Evolutionary conservation across 1,284 basidiomycete species (phyloP).

Genomic region (Apiotrichum sp.): DNA sequence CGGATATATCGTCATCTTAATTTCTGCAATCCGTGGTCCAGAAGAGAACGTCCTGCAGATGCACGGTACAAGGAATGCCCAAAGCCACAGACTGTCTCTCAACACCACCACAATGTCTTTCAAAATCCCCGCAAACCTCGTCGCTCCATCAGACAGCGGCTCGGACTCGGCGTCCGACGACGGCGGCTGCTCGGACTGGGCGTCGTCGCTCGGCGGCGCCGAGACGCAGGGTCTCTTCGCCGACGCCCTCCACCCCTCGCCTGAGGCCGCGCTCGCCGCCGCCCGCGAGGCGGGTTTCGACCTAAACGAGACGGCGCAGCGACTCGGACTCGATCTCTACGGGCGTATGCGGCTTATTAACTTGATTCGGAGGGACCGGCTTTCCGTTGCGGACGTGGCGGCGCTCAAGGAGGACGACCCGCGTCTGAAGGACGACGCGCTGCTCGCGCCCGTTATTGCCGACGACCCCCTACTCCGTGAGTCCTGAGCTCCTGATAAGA

Average conservation of each 20-base stretch:
- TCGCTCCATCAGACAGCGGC: constrained; percentile 15
- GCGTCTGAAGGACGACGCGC: constrained; percentile 61
- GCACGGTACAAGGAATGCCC: too few species aligned
- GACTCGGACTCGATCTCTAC: constrained; percentile 57
- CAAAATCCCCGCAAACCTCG: constrained; percentile 12
- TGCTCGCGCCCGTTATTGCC: constrained; percentile 68
- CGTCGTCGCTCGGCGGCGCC: constrained; percentile 36
- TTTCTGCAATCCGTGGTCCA: too few species aligned
- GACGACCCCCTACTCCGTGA: constrained; percentile 83
- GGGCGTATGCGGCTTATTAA: constrained; percentile 75
- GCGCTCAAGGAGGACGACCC: constrained; percentile 8
- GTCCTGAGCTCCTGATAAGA: constrained; percentile 45
- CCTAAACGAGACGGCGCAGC: constrained; percentile 21
- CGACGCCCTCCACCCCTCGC: constrained; percentile 57
- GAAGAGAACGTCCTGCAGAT: too few species aligned
- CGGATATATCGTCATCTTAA: too few species aligned
- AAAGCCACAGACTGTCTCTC: too few species aligned
- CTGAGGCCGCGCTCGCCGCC: constrained; percentile 58
- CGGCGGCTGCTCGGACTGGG: constrained; percentile 40
- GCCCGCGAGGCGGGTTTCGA: constrained; percentile 56
- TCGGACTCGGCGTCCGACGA: constrained; percentile 18
- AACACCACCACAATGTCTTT: constrained; percentile 12
- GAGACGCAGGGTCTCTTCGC: constrained; percentile 74
- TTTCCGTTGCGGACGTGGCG: neutral
- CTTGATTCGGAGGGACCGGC: constrained; percentile 63